phyloP scores from a whole-genome alignment of 164 flowering plant genomes.

The Santalum album region DNA sequence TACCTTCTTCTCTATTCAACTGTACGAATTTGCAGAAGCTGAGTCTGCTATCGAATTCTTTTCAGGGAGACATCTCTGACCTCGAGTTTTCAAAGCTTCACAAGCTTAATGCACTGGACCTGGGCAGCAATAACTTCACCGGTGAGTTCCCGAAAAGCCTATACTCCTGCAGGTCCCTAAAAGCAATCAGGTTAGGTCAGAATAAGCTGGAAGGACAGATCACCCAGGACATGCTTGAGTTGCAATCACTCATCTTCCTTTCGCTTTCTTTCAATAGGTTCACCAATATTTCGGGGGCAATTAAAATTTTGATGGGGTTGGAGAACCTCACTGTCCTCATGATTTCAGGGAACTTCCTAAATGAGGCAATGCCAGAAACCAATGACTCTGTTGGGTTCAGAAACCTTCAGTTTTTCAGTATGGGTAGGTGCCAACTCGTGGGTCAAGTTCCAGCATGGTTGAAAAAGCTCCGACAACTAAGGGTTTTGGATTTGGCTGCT shows the following conservation, averaged over 20 bases:
- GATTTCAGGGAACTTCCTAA: slow-evolving; percentile 29
- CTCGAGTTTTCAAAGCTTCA: slow-evolving; percentile 34
- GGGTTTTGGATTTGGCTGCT: slow-evolving; percentile 45
- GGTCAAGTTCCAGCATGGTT: slow-evolving; percentile 55
- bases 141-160: neutral
- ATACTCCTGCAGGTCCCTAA: neutral
- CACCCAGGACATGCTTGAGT: neutral
- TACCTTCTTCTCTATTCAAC: slow-evolving; percentile 40
- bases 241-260: slow-evolving; percentile 46
- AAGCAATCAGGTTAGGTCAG: neutral
- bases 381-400: slow-evolving; percentile 27
- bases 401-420: slow-evolving; percentile 34
- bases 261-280: slow-evolving; percentile 41
- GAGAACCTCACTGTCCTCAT: slow-evolving; percentile 37
- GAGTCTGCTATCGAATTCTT: slow-evolving; percentile 31
- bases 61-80: slow-evolving; percentile 29
- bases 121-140: slow-evolving; percentile 7
- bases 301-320: slow-evolving; percentile 27
- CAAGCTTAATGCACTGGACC: slow-evolving; percentile 34
- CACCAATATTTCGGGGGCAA: slow-evolving; percentile 33
- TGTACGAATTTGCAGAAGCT: slow-evolving; percentile 30
- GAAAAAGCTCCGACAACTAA: slow-evolving; percentile 21
- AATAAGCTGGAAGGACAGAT: neutral
- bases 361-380: slow-evolving; percentile 33
- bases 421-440: slow-evolving; percentile 40